phyloP scores from a whole-genome alignment of 1,284 basidiomycete species.

The Lentinus polychrous region DNA sequence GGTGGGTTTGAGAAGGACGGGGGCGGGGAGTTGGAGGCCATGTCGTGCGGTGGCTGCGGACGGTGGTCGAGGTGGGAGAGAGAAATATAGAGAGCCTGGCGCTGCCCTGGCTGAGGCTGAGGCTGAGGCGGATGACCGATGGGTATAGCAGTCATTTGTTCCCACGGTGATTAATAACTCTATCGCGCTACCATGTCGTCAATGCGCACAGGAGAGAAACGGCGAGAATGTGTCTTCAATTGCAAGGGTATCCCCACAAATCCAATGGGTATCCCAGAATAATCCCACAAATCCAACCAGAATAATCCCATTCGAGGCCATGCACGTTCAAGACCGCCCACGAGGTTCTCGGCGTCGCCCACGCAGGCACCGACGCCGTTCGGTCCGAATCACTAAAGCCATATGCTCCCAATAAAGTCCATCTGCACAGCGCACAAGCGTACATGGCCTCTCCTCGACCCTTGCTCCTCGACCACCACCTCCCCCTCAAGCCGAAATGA shows the following conservation, averaged over 20 bases:
- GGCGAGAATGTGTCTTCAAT: too few species aligned
- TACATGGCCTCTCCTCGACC: neutral
- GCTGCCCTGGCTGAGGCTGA: neutral
- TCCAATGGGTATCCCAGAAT: too few species aligned
- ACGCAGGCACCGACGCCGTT: neutral
- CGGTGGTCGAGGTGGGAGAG: slow-evolving; percentile 3
- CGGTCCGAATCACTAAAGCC: neutral
- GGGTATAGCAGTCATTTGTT: slow-evolving; percentile 8
- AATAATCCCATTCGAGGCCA: too few species aligned
- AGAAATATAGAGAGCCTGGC: slow-evolving; percentile 6
- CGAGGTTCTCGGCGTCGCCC: neutral
- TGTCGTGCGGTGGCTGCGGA: slow-evolving; percentile 6
- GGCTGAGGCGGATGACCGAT: slow-evolving; percentile 5
- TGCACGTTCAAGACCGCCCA: neutral
- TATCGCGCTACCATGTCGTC: too few species aligned
- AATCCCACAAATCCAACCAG: too few species aligned
- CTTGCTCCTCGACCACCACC: slow-evolving; percentile 3
- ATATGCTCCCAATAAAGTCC: slow-evolving; percentile 10
- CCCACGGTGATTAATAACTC: slow-evolving; percentile 6
- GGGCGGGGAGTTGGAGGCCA: slow-evolving; percentile 11
- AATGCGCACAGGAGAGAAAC: neutral
- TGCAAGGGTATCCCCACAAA: too few species aligned
- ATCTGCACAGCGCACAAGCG: neutral
- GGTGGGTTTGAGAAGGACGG: slow-evolving; percentile 43
- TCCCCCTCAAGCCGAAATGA: slow-evolving; percentile 17